phyloP scores from a whole-genome alignment of 805 yeast genomes.

The Teunomyces panamensis region DNA sequence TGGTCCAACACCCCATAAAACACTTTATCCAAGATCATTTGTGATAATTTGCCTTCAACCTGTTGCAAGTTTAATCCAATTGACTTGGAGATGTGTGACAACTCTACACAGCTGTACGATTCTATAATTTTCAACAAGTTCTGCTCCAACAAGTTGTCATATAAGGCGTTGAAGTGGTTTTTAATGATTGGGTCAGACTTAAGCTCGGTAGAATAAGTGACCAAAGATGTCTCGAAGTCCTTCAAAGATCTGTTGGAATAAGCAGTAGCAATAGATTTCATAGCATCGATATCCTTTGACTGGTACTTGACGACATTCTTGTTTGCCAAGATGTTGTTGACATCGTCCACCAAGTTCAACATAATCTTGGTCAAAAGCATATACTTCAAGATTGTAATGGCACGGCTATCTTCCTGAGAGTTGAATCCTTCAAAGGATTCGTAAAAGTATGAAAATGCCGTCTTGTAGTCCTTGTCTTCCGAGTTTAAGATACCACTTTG shows the following conservation, averaged over 20 bases:
- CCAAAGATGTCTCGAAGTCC: conserved; percentile 84
- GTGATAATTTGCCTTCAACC: conserved; percentile 91
- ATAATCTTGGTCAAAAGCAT: conserved; percentile 91
- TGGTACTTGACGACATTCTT: conserved; percentile 68
- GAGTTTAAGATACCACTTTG: conserved; percentile 96
- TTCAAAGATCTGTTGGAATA: conserved; percentile 85
- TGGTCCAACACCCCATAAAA: conserved; percentile 96
- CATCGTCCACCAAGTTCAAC: conserved; percentile 84
- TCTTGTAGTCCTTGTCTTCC: conserved; percentile 93
- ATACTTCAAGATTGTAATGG: conserved; percentile 81
- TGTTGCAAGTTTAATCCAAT: conserved; percentile 85
- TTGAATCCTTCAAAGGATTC: conserved; percentile 93
- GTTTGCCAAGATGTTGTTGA: conserved; percentile 70
- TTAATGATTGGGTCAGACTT: conserved; percentile 85
- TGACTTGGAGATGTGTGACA: conserved; percentile 79
- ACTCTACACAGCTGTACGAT: conserved; percentile 95
- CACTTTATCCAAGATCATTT: conserved; percentile 95
- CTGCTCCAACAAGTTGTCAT: conserved; percentile 90
- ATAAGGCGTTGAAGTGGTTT: conserved; percentile 86
- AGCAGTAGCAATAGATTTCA: conserved; percentile 90
- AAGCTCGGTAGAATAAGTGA: conserved; percentile 67
- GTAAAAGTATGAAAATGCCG: conserved; percentile 91
- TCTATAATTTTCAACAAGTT: conserved; percentile 92
- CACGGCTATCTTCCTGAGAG: conserved; percentile 56
- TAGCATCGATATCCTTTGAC: conserved; percentile 88